Base-by-base conservation (phyloP, 306 rosid species). In the Ammopiptanthus mongolicus region DNA sequence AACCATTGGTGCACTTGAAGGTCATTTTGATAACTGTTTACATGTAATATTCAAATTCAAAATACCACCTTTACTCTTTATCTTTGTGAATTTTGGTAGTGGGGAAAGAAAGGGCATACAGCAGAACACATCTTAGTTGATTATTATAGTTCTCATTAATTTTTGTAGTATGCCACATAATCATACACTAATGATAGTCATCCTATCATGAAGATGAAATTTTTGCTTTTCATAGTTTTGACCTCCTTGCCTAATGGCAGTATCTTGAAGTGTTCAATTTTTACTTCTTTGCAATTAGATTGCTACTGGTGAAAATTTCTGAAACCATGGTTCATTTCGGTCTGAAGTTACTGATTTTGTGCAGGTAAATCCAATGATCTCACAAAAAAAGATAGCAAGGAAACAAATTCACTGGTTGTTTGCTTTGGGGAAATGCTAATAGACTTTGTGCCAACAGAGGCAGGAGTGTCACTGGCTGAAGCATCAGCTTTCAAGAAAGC, bases 401-500 rank as follows among this genome's bases (percentile, higher is more conserved):
- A 78, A 57, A 70, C 75, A 23, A 78, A 77, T 66, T 77, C 91
- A 2, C 84, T 89, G 79, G 94, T 91, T 79, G 92, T 89, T 77
- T 89, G 84, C 88, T 89, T 91, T 63, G 97, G 97, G 69, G 97
- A 91, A 84, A 74, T 89, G 92, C 69, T 91, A 53, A 84, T 91
- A n/a, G 97, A 91, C 81, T 91, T 91, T 81, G 94, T 91, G 75
- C 98, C 98, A 67, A 91, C 92, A 2, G 94, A 81, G 22, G 87
- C 84, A 42, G 98, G 97, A 67, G 97, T 93, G 69, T 91, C 97
- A 31, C 88, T 93, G 51, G 98, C 97, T 36, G 97, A 89, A 74
- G 97, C 98, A 60, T 87, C 98, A 2, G 96, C 98, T 78, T 93
- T 93, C 84, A 62, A 89, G 78, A 93, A 93, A 76, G 92, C 96